These are phyloP conservation scores for Orychophragmus violaceus DNA, from an alignment of 345 rosid genomes.

Conservation along the genomic window DNA sequence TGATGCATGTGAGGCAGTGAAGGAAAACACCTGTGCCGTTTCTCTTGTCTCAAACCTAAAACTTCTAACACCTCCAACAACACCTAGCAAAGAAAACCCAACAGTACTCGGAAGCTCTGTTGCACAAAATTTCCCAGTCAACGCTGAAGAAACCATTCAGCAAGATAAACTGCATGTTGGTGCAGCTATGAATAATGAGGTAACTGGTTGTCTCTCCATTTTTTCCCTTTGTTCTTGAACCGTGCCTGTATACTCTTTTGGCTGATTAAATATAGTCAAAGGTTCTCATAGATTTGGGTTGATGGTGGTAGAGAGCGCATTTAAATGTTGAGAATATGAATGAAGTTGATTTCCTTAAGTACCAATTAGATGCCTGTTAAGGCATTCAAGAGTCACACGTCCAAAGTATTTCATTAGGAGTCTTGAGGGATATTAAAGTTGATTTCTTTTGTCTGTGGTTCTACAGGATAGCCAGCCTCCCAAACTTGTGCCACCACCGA, in stretches of 20 bases:
- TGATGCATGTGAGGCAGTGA: constrained; percentile 48
- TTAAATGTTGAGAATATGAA: background rate
- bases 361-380: background rate
- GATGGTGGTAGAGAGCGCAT: background rate
- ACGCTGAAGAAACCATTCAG: constrained; percentile 1
- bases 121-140: constrained; percentile 24
- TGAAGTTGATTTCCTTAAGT: constrained; percentile 2
- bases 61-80: constrained; percentile 42
- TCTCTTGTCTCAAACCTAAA: constrained; percentile 39
- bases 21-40: constrained; percentile 47
- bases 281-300: background rate
- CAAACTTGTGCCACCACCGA: constrained; percentile 38
- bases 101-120: constrained; percentile 56
- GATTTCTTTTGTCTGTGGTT: constrained; percentile 3
- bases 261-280: background rate
- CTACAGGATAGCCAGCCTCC: constrained; percentile 51
- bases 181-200: constrained; percentile 48
- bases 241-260: background rate
- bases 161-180: constrained; percentile 38
- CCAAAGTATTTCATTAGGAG: background rate
- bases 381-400: background rate
- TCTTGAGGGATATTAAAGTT: no score
- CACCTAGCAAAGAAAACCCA: constrained; percentile 45
- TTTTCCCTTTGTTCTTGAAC: background rate
- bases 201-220: constrained; percentile 15